Conservation (phyloP, 768 basidiomycete genomes). For the Saitozyma podzolica region DNA sequence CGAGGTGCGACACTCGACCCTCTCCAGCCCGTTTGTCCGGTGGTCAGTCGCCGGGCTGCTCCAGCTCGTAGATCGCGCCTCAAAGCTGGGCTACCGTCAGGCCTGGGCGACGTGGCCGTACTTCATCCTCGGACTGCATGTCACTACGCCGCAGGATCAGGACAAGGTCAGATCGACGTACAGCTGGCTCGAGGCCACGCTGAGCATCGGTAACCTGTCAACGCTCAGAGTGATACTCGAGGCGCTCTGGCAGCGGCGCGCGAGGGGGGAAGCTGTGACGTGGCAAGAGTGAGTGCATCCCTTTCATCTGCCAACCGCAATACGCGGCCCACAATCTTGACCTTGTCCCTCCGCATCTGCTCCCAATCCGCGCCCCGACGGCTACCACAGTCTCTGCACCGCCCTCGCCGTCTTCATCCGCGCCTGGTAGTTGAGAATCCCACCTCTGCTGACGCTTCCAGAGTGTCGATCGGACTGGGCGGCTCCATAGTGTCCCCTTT, state of each 20-base stretch:
- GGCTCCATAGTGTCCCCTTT: neutral
- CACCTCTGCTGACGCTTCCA: neutral
- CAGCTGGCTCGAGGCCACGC: constrained; percentile 2
- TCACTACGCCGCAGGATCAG: neutral
- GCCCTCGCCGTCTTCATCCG: too few species aligned
- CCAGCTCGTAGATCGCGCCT: neutral
- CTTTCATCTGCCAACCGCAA: too few species aligned
- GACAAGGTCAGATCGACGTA: neutral
- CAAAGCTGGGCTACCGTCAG: neutral
- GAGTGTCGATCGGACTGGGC: neutral
- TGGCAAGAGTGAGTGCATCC: constrained; percentile 8
- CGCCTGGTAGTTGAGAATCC: neutral
- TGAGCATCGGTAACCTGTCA: constrained; percentile 10
- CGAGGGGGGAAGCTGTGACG: neutral
- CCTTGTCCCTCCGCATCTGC: neutral
- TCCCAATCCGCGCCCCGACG: neutral
- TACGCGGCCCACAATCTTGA: too few species aligned
- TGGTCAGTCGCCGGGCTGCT: constrained; percentile 1
- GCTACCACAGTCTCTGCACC: too few species aligned
- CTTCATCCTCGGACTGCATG: constrained; percentile 11
- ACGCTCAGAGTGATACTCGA: constrained; percentile 1
- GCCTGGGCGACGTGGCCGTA: constrained; percentile 12
- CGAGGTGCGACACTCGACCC: neutral
- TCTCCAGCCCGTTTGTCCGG: neutral
- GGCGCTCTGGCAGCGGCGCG: constrained; percentile 3